Base-by-base conservation (phyloP, 2,329 filamentous ascomycete genomes). In the Exophiala alcalophila region DNA sequence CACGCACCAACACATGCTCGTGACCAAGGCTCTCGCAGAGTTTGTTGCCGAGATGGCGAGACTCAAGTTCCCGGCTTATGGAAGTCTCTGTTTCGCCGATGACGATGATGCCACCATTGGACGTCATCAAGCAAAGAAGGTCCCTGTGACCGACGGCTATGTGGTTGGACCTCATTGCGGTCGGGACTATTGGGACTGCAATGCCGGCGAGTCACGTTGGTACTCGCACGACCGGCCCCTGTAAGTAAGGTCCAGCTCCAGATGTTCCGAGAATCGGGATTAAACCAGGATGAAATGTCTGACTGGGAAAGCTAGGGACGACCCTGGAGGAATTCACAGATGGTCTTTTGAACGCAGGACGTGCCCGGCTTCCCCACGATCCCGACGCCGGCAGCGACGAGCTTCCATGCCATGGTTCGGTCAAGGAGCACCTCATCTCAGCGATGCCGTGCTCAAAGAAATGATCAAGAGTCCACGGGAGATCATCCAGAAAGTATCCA, bases 1-100 rank as follows among this genome's bases (percentile, higher is more conserved):
- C 24, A 43, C 33, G 10, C 42, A 57, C 25, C 56, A 65, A 39
- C 55, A 57, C 30, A 50, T 65, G 23, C 53, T 47, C 2, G 49
- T 42, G 31, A 46, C 31, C 44, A 30, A 52, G 2, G 50, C 53
- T 6, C 50, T 54, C 14, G 32, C 39, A 38, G 47, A 49, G 29
- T 51, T 49, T 27, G 7, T 56, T 12, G 29, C 27, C n/a, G 27
- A 32, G 20, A 36, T 53, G 7, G 52, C 42, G 10, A 23, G 45
- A 0, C 18, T 57, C 3, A 12, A 45, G 5, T 33, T 57, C 29
- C 52, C 54, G 9, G 52, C 50, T 7, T 43, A 26, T 29, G 54
- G 54, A 10, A 55, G 54, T 40, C 12, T 57, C 2, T 55, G 55
- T 35, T n/a, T 14, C n/a, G 15, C 25, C n/a, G 4, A 28, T 4